phyloP scores from a whole-genome alignment of 2,329 filamentous ascomycete genomes.

The Fusarium sp. region DNA sequence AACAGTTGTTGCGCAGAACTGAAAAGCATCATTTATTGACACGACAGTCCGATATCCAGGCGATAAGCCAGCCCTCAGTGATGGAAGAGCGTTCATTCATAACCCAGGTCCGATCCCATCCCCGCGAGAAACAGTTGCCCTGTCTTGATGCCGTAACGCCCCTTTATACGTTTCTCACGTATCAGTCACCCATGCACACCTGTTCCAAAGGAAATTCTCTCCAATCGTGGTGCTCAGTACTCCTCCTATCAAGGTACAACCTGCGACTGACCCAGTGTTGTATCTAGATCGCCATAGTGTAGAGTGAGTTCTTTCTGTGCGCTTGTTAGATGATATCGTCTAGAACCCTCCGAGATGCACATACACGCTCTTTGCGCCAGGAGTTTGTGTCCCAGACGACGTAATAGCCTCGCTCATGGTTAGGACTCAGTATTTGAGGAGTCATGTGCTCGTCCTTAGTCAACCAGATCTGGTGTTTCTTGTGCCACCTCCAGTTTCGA shows the following conservation, averaged over 20 bases:
- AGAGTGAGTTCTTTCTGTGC: constrained; percentile 67
- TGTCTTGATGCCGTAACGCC: constrained; percentile 46
- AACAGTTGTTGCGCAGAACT: constrained; percentile 21
- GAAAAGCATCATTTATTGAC: constrained; percentile 43
- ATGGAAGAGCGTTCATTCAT: constrained; percentile 45
- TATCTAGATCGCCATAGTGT: constrained; percentile 70
- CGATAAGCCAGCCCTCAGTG: constrained; percentile 40
- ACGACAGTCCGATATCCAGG: constrained; percentile 37
- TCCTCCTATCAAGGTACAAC: constrained; percentile 38
- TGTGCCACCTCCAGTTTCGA: constrained; percentile 75
- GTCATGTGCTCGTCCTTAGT: constrained; percentile 74
- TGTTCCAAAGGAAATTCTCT: constrained; percentile 19
- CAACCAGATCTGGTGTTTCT: constrained; percentile 72
- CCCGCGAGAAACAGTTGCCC: constrained; percentile 44
- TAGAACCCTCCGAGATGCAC: constrained; percentile 43
- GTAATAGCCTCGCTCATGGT: constrained; percentile 72
- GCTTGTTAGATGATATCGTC: constrained; percentile 1
- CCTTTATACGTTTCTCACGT: constrained; percentile 36
- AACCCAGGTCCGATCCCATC: constrained; percentile 44
- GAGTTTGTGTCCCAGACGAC: constrained; percentile 70
- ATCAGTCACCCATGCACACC: constrained; percentile 29
- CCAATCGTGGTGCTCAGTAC: not conserved
- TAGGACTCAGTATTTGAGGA: constrained; percentile 66
- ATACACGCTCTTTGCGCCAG: constrained; percentile 71
- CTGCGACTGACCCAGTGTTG: constrained; percentile 49